These are phyloP conservation scores for cucumber (Cucumis sativus) DNA, from an alignment of 306 rosid genomes.

Conservation along the genomic window Cucumber_9930_V3 NC_026660.2:30477001-30477500, in stretches of 20 bases:
- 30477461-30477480: not conserved
- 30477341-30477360: not conserved
- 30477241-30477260: not conserved
- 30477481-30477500: not conserved
- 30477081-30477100: slow-evolving; percentile 30
- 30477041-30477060: slow-evolving; percentile 71
- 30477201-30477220: not conserved
- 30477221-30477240: not conserved
- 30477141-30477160: not conserved
- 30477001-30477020: slow-evolving; percentile 59
- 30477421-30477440: not conserved
- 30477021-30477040: slow-evolving; percentile 76
- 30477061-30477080: slow-evolving; percentile 73
- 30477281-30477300: not conserved
- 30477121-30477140: not conserved
- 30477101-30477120: not conserved
- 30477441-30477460: not conserved
- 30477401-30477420: not conserved
- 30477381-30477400: not conserved
- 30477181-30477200: not conserved
- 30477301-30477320: not conserved
- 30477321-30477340: not conserved
- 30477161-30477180: not conserved
- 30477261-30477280: not conserved
- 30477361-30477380: not conserved